Evolutionary conservation across 177 flowering plant species (phyloP).

Genomic region (Vitis hybrid): DNA sequence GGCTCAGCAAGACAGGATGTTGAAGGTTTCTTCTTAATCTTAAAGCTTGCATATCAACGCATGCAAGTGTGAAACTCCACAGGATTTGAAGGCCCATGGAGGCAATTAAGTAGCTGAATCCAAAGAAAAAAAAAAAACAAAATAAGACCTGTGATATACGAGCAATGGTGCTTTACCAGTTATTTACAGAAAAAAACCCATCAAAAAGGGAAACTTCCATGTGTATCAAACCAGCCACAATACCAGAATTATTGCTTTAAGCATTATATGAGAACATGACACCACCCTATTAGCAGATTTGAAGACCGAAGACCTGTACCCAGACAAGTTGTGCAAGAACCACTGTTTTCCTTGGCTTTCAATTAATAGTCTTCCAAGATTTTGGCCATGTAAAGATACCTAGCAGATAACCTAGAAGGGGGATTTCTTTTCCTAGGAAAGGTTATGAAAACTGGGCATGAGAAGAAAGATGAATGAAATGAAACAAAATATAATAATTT

Average conservation of each 20-base stretch:
- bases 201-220: not conserved
- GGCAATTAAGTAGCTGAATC: no score
- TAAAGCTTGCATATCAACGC: slow-evolving; percentile 35
- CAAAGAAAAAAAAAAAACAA: not conserved
- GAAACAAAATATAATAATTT: no score
- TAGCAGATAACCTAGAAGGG: not conserved
- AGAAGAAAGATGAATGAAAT: no score
- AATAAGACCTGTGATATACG: not conserved
- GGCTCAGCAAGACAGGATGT: slow-evolving; percentile 25
- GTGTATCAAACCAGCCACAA: not conserved
- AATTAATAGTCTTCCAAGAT: not conserved
- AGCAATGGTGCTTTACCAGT: not conserved
- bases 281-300: not conserved
- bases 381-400: not conserved
- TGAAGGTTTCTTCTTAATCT: slow-evolving; percentile 18
- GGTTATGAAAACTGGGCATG: not conserved
- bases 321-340: not conserved
- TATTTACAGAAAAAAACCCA: not conserved
- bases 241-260: not conserved
- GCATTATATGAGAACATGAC: not conserved
- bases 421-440: not conserved
- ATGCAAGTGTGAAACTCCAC: slow-evolving; percentile 30
- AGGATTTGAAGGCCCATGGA: slow-evolving; percentile 29
- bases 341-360: not conserved
- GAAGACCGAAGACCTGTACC: not conserved